Base-by-base conservation (phyloP, 78 protist genomes). In the Acrasis kona region DNA sequence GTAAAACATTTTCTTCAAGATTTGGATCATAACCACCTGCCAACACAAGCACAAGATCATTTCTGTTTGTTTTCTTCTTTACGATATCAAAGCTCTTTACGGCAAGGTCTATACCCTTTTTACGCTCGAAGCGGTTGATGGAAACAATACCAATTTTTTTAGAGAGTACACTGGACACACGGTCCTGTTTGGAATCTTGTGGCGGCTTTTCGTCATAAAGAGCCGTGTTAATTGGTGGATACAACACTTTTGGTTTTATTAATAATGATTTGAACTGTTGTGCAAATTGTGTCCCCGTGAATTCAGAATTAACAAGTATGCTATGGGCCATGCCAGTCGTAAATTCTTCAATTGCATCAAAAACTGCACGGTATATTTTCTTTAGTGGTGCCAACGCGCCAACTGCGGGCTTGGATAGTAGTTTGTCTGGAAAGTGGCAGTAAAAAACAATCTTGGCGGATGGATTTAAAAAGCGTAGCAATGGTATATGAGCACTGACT, bases 371-470 rank as follows among this genome's bases (percentile, higher is more conserved):
- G 77, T 97, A 97, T 8, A 84, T 36, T 1, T 50, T 7, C 65
- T 84, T 82, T 27, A 89, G 30, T 0, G 36, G 30, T 2, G 85
- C 4, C 6, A 37, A 76, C 5, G 10, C 35, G 31, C 70, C 10
- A 64, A 5, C 3, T 3, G 1, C 5, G 42, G 3, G 0, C 27
- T 10, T 10, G 6, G 6, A 64, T 2, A 4, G 77, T 30, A 87
- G 75, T 79, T 70, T 42, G 78, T 97, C 99, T 1, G 99, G 99
- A 75, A 88, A 93, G 80, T 97, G 99, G 82, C 99, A 96, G 79
- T 97, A 97, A 77, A 96, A 97, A 94, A 2, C 8, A 91, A 40
- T 19, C 1, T n/a, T 65, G 2, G 27, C 31, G 58, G 12, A 2
- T 38, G 73, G 8, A 7, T 10, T 3, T 38, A 70, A 36, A 1